These are phyloP conservation scores for Brassica carinata DNA, from an alignment of 345 rosid genomes.

Conservation along the genomic window DNA sequence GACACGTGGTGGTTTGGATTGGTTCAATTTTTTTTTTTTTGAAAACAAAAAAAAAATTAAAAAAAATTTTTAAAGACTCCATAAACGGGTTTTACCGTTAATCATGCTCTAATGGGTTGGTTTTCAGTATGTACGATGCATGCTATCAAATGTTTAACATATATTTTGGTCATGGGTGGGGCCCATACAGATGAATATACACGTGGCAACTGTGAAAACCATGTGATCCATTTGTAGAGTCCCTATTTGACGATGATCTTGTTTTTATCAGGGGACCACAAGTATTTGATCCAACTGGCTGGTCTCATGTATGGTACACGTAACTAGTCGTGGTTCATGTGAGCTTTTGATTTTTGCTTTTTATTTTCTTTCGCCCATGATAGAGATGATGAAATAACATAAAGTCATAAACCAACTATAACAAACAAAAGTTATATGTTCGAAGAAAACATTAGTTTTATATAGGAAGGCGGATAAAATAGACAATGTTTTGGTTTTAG, in stretches of 20 bases:
- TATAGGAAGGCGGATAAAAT: not conserved
- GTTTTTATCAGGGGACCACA: not conserved
- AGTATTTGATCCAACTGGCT: constrained; percentile 17
- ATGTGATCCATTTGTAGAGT: constrained; percentile 35
- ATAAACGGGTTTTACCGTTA: too few species aligned
- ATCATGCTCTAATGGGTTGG: too few species aligned
- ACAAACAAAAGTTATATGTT: not conserved
- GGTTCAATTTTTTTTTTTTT: too few species aligned
- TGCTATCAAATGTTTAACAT: constrained; percentile 8
- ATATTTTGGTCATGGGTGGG: not conserved
- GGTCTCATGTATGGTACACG: constrained; percentile 26
- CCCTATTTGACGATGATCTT: constrained; percentile 12
- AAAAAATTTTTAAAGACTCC: too few species aligned
- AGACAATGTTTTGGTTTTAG: not conserved
- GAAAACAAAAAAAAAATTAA: too few species aligned
- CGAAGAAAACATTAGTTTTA: not conserved
- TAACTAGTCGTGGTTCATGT: constrained; percentile 32
- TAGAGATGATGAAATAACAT: constrained; percentile 1
- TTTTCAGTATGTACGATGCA: not conserved
- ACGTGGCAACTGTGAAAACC: constrained; percentile 26
- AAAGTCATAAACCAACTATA: not conserved
- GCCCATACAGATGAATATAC: not conserved
- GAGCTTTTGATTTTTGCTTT: not conserved
- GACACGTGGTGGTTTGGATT: too few species aligned
- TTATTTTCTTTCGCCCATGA: not conserved